Conservation (phyloP, 192 early-diverging fungal genomes). For the Funneliformis geosporum region DNA sequence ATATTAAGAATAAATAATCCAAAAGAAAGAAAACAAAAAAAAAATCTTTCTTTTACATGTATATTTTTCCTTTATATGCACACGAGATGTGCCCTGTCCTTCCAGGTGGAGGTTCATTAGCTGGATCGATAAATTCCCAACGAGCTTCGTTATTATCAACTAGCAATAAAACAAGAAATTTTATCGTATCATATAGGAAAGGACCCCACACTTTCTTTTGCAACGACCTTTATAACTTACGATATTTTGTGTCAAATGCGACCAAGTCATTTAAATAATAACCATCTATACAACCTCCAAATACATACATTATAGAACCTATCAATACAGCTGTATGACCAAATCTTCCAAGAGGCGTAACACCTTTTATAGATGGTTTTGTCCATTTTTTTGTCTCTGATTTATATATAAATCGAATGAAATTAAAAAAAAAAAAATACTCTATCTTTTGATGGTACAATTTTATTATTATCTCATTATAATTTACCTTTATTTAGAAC, state of each 20-base stretch:
- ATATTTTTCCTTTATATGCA: conserved; percentile 30
- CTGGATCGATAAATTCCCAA: conserved; percentile 31
- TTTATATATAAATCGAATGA: not conserved
- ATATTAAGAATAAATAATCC: not conserved
- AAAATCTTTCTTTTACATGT: conserved; percentile 23
- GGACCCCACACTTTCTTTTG: not conserved
- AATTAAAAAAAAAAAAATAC: not conserved
- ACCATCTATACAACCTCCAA: conserved; percentile 52
- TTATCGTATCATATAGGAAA: not conserved
- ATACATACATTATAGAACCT: conserved; percentile 55
- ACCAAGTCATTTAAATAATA: conserved; percentile 45
- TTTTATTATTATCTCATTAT: not conserved
- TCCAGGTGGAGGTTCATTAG: conserved; percentile 20
- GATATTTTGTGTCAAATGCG: not conserved
- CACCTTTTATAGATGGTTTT: conserved; percentile 37
- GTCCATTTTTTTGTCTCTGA: conserved; percentile 43
- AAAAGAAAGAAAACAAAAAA: not conserved
- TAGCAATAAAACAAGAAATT: not conserved
- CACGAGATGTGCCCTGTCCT: conserved; percentile 29
- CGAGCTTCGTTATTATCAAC: not conserved
- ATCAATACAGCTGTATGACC: conserved; percentile 38
- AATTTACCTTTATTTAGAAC: conserved; percentile 44
- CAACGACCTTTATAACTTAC: not conserved
- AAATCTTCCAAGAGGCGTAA: conserved; percentile 35
- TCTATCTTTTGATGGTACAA: no score